Conservation (phyloP, 805 yeast species). For the Yamadazyma philogaea region DNA sequence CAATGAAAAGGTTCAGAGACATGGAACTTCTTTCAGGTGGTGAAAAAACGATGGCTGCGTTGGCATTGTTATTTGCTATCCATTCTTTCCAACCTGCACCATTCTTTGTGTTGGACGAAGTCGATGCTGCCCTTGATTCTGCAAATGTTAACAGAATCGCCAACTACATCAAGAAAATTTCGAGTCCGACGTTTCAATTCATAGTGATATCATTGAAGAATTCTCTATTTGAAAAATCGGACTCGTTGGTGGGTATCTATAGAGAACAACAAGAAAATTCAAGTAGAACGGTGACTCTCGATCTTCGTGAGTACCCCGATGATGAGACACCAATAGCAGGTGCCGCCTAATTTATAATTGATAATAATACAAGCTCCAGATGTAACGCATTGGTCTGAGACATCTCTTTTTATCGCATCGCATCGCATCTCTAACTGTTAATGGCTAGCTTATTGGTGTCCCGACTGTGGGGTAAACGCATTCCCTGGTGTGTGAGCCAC, state of each 20-base stretch:
- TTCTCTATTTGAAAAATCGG: conserved; percentile 81
- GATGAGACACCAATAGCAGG: conserved; percentile 19
- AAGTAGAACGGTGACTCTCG: conserved; percentile 70
- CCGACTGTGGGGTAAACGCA: not conserved
- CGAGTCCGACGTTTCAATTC: conserved; percentile 80
- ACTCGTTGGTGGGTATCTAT: conserved; percentile 89
- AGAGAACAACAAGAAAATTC: conserved; percentile 73
- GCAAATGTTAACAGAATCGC: conserved; percentile 85
- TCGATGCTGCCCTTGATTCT: conserved; percentile 96
- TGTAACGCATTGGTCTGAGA: not conserved
- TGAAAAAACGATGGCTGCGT: conserved; percentile 93
- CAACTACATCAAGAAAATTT: conserved; percentile 71
- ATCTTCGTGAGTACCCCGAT: conserved; percentile 59
- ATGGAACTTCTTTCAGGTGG: conserved; percentile 95
- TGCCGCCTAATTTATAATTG: conserved; percentile 6
- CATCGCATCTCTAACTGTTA: conserved; percentile 1
- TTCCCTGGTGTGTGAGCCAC: not conserved
- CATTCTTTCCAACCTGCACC: conserved; percentile 93
- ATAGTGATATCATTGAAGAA: conserved; percentile 91
- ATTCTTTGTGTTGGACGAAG: conserved; percentile 92
- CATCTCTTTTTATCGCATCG: conserved; percentile 1
- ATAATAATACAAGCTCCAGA: not conserved
- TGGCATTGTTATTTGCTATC: conserved; percentile 86
- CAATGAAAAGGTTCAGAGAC: conserved; percentile 86
- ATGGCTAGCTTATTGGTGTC: not conserved